Conservation (phyloP, 768 basidiomycete genomes). For the Tulasnella sp. region DNA sequence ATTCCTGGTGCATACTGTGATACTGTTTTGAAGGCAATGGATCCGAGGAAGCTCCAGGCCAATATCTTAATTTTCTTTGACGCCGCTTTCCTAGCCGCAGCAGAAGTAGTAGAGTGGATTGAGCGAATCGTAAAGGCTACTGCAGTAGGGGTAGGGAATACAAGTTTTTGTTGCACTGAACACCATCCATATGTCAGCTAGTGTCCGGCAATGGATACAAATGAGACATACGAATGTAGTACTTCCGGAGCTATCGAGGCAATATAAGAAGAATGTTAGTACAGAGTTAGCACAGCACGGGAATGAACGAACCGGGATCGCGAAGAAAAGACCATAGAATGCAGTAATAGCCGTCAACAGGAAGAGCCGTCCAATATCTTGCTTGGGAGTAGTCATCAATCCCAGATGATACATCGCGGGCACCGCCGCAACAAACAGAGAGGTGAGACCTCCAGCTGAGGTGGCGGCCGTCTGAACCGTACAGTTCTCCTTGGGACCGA, state of each 20-base stretch:
- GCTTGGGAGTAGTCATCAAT: slow-evolving; percentile 35
- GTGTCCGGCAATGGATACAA: neutral
- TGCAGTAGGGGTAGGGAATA: slow-evolving; percentile 53
- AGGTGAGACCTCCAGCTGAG: slow-evolving; percentile 43
- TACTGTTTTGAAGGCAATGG: slow-evolving; percentile 42
- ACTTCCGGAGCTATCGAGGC: slow-evolving; percentile 44
- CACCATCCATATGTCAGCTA: neutral
- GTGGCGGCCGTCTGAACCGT: slow-evolving; percentile 19
- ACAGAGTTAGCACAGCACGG: neutral
- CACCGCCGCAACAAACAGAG: slow-evolving; percentile 45
- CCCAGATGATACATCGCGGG: slow-evolving; percentile 48
- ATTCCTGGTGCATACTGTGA: slow-evolving; percentile 49
- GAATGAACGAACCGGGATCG: too few relatives aligned
- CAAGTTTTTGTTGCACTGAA: slow-evolving; percentile 35
- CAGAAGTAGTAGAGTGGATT: slow-evolving; percentile 39
- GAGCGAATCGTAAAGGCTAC: slow-evolving; percentile 54
- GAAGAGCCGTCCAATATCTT: slow-evolving; percentile 45
- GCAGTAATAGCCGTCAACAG: slow-evolving; percentile 34
- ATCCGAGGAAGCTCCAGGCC: slow-evolving; percentile 33
- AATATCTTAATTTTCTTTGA: slow-evolving; percentile 44
- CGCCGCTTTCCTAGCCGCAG: slow-evolving; percentile 33
- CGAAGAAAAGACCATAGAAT: slow-evolving; percentile 35
- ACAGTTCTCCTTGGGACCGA: slow-evolving; percentile 48
- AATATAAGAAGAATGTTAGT: slow-evolving; percentile 2
- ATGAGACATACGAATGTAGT: slow-evolving; percentile 40